These are phyloP conservation scores for Notholithocarpus densiflorus DNA, from an alignment of 306 rosid genomes.

Conservation along the genomic window DNA sequence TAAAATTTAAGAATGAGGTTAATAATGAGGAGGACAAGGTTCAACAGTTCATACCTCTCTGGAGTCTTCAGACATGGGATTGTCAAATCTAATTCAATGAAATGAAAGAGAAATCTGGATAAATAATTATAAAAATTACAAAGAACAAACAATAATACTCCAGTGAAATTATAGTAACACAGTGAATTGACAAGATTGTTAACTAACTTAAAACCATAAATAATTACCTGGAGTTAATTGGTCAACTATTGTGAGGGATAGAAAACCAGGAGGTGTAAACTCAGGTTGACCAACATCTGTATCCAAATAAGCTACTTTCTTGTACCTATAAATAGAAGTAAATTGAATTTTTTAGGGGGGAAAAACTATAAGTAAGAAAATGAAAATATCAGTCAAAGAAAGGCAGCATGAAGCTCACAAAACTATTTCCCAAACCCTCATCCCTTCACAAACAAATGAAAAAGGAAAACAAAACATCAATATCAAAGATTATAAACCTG, in stretches of 20 bases:
- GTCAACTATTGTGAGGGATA: conserved; percentile 64
- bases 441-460: neutral
- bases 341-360: neutral
- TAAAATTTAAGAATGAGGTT: neutral
- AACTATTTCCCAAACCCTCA: neutral
- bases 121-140: neutral
- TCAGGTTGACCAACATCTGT: conserved; percentile 95
- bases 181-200: neutral
- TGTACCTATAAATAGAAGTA: conserved; percentile 32
- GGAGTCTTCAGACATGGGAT: conserved; percentile 81
- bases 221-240: conserved; percentile 53
- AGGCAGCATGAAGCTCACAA: neutral
- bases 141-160: neutral
- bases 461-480: neutral
- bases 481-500: neutral
- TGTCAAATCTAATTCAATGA: conserved; percentile 55
- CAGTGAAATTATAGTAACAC: neutral
- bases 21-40: conserved; percentile 9
- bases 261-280: conserved; percentile 84
- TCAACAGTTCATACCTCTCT: conserved; percentile 60
- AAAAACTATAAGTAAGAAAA: neutral
- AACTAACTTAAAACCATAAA: conserved; percentile 10
- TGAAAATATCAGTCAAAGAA: neutral
- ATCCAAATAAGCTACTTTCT: conserved; percentile 71
- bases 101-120: conserved; percentile 2